A percentile compares a stretch with the other conserved stretches of the same genome.
phyloP scores from a whole-genome alignment of 139 green algal genomes.

The Trebouxia sp. region DNA sequence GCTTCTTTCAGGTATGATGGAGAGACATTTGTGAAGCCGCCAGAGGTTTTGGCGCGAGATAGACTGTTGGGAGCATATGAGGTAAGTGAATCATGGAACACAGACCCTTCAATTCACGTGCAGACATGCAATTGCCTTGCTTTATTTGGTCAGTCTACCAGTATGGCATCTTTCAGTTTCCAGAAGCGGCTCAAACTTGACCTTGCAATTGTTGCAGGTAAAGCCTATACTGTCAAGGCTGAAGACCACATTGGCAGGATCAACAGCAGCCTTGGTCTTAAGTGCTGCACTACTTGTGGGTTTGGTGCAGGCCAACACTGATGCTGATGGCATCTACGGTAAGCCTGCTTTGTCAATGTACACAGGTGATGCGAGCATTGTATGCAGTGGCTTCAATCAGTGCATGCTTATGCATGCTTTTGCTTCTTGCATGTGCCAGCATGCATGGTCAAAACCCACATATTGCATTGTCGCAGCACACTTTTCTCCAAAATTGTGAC shows the following conservation, averaged over 20 bases:
- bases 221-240: slow-evolving; percentile 54
- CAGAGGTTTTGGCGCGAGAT: slow-evolving; percentile 82
- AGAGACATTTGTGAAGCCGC: slow-evolving; percentile 82
- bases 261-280: slow-evolving; percentile 50
- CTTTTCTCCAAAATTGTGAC: too few species aligned
- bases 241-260: slow-evolving; percentile 59
- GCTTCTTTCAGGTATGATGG: slow-evolving; percentile 63
- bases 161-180: too few species aligned
- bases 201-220: slow-evolving; percentile 33
- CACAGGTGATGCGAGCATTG: too few species aligned
- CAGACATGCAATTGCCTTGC: too few species aligned
- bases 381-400: neutral
- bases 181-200: too few species aligned
- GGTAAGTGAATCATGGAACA: too few species aligned
- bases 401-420: too few species aligned
- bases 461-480: too few species aligned
- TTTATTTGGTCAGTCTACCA: too few species aligned
- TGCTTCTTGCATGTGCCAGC: neutral
- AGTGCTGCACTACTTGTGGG: slow-evolving; percentile 49
- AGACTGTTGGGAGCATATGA: slow-evolving; percentile 75
- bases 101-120: too few species aligned
- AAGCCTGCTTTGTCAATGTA: too few species aligned
- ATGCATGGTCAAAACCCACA: too few species aligned
- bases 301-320: slow-evolving; percentile 50
- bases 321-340: slow-evolving; percentile 65